A percentile compares a stretch with the other conserved stretches of the same genome.
These are phyloP conservation scores for Hibiscus tridactylites DNA, from an alignment of 345 rosid species.

Conservation along the genomic window DNA sequence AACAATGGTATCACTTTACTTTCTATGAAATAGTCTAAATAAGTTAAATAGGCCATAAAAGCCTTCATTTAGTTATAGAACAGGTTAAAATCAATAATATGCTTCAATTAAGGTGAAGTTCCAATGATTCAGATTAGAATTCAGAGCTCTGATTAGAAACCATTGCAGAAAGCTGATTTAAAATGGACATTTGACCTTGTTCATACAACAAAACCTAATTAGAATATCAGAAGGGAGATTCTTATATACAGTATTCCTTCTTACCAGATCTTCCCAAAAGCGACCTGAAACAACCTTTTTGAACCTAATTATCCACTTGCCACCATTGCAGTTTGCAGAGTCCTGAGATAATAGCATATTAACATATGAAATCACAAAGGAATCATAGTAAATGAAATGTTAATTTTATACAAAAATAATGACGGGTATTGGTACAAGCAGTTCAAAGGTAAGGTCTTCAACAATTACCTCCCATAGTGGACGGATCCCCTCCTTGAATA, in stretches of 20 bases:
- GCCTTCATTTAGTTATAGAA: background rate
- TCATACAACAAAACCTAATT: background rate
- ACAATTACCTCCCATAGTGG: conserved; percentile 84
- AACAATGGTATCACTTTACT: background rate
- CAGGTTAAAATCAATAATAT: background rate
- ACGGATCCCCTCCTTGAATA: conserved; percentile 74
- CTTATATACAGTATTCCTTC: conserved; percentile 11
- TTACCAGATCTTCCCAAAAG: conserved; percentile 98
- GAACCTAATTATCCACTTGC: conserved; percentile 95
- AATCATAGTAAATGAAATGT: background rate
- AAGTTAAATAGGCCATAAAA: background rate
- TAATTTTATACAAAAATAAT: background rate
- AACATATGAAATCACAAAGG: background rate
- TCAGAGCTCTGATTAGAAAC: background rate
- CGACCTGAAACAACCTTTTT: conserved; percentile 87
- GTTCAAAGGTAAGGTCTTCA: background rate
- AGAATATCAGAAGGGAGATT: background rate
- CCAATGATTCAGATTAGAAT: background rate
- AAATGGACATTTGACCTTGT: background rate
- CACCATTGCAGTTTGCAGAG: conserved; percentile 85
- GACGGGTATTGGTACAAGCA: too few relatives aligned
- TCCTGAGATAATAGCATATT: conserved; percentile 43
- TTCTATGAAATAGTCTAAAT: background rate
- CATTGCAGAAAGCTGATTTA: background rate
- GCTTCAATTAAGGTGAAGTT: background rate